Percentiles rank a stretch among this genome's conserved stretches.
Conservation (phyloP, 1,284 basidiomycete species). For the Moniliella sp. region DNA sequence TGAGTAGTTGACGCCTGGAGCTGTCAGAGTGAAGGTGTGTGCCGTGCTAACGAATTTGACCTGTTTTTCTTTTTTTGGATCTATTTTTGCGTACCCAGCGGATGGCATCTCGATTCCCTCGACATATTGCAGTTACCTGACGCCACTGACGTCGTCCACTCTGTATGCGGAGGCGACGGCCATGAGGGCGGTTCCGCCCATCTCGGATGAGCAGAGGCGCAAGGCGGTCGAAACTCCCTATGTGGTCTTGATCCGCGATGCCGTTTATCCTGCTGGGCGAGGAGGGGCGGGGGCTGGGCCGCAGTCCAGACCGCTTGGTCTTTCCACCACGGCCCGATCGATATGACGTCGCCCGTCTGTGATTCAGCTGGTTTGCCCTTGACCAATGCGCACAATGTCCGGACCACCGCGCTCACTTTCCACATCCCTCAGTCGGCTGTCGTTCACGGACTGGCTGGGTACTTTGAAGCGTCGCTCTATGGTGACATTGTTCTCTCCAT, state of each 20-base stretch:
- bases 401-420: conserved; percentile 43
- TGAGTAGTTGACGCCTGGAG: conserved; percentile 22
- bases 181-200: background rate
- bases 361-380: conserved; percentile 28
- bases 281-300: conserved; percentile 43
- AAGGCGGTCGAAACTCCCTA: conserved; percentile 73
- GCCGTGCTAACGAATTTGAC: conserved; percentile 9
- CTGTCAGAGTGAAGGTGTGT: background rate
- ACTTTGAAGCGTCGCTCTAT: conserved; percentile 87
- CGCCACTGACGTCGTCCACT: conserved; percentile 77
- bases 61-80: conserved; percentile 4
- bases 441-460: conserved; percentile 90
- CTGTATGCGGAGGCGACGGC: conserved; percentile 43
- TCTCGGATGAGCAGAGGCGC: conserved; percentile 1
- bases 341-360: conserved; percentile 11
- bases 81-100: conserved; percentile 37
- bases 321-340: conserved; percentile 51
- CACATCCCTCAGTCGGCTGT: conserved; percentile 80
- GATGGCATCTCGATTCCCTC: conserved; percentile 84
- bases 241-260: conserved; percentile 88
- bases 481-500: conserved; percentile 72
- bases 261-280: conserved; percentile 37
- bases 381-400: conserved; percentile 36
- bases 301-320: conserved; percentile 88
- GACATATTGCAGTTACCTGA: conserved; percentile 80